Conservation (phyloP, 441 rosid species). For the Populus hybrid region DNA sequence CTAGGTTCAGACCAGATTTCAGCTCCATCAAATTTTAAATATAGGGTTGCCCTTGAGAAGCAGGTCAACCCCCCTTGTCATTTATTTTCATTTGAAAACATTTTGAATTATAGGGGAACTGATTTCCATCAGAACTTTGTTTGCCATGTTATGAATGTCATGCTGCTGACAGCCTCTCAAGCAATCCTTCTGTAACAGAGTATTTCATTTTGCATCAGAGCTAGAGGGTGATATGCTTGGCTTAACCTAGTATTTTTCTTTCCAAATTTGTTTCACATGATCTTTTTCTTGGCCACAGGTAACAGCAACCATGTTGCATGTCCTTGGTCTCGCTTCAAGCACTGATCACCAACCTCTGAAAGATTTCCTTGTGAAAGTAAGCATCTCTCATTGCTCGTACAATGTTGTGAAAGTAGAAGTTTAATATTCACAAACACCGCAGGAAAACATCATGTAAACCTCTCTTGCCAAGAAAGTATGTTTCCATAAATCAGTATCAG, state of each 20-base stretch:
- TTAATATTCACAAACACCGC: not conserved
- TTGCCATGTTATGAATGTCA: not conserved
- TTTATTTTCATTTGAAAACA: not conserved
- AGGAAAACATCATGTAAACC: not conserved
- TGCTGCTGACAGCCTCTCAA: not conserved
- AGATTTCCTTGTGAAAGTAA: conserved; percentile 78
- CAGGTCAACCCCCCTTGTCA: not conserved
- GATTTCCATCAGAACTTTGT: not conserved
- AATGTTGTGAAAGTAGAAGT: not conserved
- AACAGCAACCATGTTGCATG: conserved; percentile 78
- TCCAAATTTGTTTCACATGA: conserved; percentile 4
- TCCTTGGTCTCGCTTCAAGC: conserved; percentile 61
- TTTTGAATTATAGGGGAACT: not conserved
- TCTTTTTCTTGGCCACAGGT: conserved; percentile 42
- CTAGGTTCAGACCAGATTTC: conserved; percentile 57
- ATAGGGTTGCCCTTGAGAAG: conserved; percentile 56
- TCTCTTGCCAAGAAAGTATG: not conserved
- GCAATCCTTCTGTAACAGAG: not conserved
- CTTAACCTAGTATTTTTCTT: not conserved
- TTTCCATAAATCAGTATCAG: not conserved
- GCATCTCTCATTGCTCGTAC: conserved; percentile 11
- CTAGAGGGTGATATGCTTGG: not conserved
- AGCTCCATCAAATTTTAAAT: conserved; percentile 72
- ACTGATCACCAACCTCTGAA: conserved; percentile 50
- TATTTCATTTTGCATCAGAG: not conserved